phyloP scores from a whole-genome alignment of 495 filamentous ascomycete genomes.

The Neurospora pannonica region DNA sequence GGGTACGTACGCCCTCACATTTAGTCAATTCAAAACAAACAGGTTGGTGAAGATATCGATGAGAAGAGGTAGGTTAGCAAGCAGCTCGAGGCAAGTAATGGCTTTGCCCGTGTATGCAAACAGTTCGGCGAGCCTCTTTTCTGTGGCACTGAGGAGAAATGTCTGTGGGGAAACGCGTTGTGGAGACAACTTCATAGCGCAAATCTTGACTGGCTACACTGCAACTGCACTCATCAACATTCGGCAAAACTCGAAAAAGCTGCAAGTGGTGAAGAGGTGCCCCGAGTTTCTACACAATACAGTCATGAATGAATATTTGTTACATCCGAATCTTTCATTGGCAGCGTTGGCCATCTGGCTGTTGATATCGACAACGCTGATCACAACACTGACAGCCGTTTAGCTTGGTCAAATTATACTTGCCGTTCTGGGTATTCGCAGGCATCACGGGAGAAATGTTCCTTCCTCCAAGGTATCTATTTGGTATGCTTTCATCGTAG shows the following conservation, averaged over 20 bases:
- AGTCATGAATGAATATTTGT: background rate
- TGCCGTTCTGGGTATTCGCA: no score
- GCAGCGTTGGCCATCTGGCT: no score
- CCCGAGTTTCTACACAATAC: background rate
- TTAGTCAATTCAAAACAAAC: background rate
- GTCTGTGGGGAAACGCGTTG: background rate
- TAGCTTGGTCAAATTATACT: no score
- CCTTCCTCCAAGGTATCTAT: no score
- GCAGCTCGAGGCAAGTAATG: background rate
- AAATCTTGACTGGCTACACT: background rate
- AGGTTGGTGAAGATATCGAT: background rate
- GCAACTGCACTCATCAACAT: background rate
- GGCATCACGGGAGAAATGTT: no score
- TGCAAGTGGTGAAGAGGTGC: background rate
- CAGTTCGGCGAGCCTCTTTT: background rate
- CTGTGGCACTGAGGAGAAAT: background rate
- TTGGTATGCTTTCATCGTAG: background rate
- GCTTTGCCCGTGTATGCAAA: background rate
- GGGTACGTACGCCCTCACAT: background rate
- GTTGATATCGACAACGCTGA: no score
- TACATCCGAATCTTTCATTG: background rate
- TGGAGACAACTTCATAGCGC: background rate
- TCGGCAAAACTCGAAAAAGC: background rate
- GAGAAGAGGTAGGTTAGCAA: background rate
- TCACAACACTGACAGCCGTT: no score